phyloP scores from a whole-genome alignment of 306 rosid species.

The Cucumis melo region DNA sequence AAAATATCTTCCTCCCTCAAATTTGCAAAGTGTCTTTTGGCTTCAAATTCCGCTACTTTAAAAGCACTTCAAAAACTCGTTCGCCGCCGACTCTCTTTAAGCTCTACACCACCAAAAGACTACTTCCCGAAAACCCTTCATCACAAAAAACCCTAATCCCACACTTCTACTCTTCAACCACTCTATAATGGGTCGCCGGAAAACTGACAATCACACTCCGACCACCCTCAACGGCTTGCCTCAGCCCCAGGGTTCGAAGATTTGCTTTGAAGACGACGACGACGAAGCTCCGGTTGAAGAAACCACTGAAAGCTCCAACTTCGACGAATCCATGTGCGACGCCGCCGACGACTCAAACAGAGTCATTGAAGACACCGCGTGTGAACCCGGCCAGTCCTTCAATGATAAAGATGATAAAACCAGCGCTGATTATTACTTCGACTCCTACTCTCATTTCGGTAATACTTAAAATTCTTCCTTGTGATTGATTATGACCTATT shows the following conservation, averaged over 20 bases:
- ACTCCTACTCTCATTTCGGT: conserved; percentile 99
- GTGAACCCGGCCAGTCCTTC: conserved; percentile 15
- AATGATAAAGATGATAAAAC: conserved; percentile 56
- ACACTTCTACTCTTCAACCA: neutral
- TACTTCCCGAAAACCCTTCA: neutral
- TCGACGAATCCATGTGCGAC: conserved; percentile 72
- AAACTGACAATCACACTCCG: conserved; percentile 18
- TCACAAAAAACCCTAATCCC: conserved; percentile 7
- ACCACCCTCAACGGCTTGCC: conserved; percentile 9
- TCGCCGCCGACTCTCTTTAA: neutral
- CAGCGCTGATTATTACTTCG: conserved; percentile 96
- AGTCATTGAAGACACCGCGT: conserved; percentile 16
- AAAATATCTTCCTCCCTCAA: neutral
- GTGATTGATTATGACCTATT: neutral
- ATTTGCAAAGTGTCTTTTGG: neutral
- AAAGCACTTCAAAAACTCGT: neutral
- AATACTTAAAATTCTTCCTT: neutral
- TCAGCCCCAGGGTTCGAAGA: conserved; percentile 19
- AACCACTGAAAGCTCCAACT: conserved; percentile 44
- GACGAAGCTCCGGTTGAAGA: conserved; percentile 38
- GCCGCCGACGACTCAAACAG: conserved; percentile 25
- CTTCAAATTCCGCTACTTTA: neutral
- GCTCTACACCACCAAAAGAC: neutral
- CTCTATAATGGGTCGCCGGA: conserved; percentile 60
- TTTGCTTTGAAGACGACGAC: conserved; percentile 49